Evolutionary conservation across 1,284 basidiomycete species (phyloP), one percentile per base, ranked within the genome.

Genomic region (Boletellus deceptivus): DNA sequence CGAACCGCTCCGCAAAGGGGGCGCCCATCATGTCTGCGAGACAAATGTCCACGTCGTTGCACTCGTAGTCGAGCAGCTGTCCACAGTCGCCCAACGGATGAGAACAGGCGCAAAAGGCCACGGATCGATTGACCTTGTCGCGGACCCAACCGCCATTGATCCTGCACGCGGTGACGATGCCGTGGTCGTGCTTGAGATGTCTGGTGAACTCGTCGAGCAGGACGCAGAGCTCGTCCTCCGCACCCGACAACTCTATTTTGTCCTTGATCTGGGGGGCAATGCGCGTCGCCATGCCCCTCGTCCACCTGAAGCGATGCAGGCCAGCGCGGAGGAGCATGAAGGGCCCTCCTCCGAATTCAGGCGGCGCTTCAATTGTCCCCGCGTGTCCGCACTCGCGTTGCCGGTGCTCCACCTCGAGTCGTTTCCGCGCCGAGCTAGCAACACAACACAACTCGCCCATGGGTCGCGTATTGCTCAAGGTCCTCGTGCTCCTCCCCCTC

Each of bases 91-190:
- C 29, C 29, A 31, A 31, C 29, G 53, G 34, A 59, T 56, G 51
- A 55, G 56, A 50, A 50, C 33, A 29, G 39, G 48, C 27, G 22
- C 50, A 41, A 53, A 45, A 38, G 48, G 41, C 27, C 52, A 31
- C 29, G 29, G 29, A 34, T 27, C n/a, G 38, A 65, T 72, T 70
- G 59, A 92, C 93, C 85, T 99, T 99, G 73, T 99, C 96, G 60
- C 95, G 77, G 39, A 98, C 95, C 95, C 95, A 98, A 29, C 95
- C 95, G 33, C 95, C 95, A 9, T 93, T 94, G 49, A 96, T 90
- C 58, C 93, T 79, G 65, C 93, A 95, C 17, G 83, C 75, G 49
- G 76, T 94, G 57, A 67, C 70, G 48, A 77, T 75, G 27, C 72
- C 76, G 53, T 79, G 72, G n/a, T 80, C 71, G 43, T 71, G 62